Base-by-base conservation (phyloP, 305 asterid genomes). In the Rubia balearica region DNA sequence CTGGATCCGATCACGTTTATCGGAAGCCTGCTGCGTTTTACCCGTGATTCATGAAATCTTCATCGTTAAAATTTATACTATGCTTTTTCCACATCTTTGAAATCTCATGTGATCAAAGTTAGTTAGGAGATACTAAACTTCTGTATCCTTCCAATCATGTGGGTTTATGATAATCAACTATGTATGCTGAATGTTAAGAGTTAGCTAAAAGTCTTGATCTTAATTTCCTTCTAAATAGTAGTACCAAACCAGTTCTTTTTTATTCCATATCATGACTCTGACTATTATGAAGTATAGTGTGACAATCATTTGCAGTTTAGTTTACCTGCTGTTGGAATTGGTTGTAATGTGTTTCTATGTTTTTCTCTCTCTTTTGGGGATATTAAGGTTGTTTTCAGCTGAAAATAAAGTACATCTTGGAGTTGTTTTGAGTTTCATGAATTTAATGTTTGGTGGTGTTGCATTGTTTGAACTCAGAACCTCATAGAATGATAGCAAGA, bases 381-480 rank as follows among this genome's bases (percentile, higher is more conserved):
- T 61, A 45, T 70, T 0, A 41, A 6, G 8, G 16, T 11, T 0
- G 9, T 65, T 73, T 67, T 66, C 21, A 12, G 51, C 22, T 61
- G 67, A 63, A 19, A 62, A 30, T n/a, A n/a, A 27, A 27, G 30
- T 17, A 43, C 13, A 67, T 27, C 61, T 49, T 69, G 64, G 24
- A 10, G 36, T 21, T 33, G 41, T 30, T 56, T 48, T 61, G 8
- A 5, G 62, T 41, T 1, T 5, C 2, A 61, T 19, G 63, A 27
- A 30, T 36, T 22, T 53, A 61, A 30, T 77, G 65, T 57, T 40
- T 71, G 4, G 43, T 60, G 27, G 98, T 66, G 71, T 87, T 65
- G 56, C 90, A 30, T 75, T 93, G 87, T 76, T 89, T 97, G 98
- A 90, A 75, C 85, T 93, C 83, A 90, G 82, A 74, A 80, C 77